These are phyloP conservation scores for Pseudogymnoascus sp. DNA, from an alignment of 2,329 filamentous ascomycete genomes.

Conservation along the genomic window DNA sequence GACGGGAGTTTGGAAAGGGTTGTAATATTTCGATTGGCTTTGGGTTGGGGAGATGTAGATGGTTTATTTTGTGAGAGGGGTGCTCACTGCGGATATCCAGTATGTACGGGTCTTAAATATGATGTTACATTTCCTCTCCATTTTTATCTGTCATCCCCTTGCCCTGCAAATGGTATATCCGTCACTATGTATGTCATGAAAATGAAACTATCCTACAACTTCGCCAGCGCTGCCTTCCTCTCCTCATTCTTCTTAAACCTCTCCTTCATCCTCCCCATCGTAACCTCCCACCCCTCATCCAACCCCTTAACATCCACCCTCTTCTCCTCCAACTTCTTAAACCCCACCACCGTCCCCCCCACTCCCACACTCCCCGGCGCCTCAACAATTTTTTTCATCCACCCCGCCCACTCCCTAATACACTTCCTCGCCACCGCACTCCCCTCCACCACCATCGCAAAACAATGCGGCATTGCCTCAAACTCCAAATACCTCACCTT, in stretches of 20 bases:
- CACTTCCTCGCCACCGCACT: conserved; percentile 43
- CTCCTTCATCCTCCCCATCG: conserved; percentile 34
- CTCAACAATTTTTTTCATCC: conserved; percentile 40
- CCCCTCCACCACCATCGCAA: conserved; percentile 49
- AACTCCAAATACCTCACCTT: conserved; percentile 62
- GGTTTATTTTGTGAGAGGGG: not conserved
- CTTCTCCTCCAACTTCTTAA: conserved; percentile 45
- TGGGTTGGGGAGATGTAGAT: not conserved
- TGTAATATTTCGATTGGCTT: not conserved
- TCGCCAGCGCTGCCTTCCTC: not conserved
- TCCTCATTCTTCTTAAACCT: conserved; percentile 19
- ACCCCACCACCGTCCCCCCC: conserved; percentile 40
- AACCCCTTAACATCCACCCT: conserved; percentile 38
- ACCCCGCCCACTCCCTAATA: conserved; percentile 48
- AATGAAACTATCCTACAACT: not conserved
- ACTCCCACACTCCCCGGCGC: conserved; percentile 22
- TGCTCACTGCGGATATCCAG: not conserved
- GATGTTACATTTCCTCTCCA: not conserved
- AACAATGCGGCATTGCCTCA: conserved; percentile 75
- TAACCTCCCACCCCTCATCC: conserved; percentile 37
- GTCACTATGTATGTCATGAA: not conserved
- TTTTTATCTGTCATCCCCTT: not conserved
- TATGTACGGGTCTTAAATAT: not conserved
- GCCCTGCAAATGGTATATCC: not conserved
- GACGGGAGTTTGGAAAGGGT: not conserved